Percentiles rank a stretch among this genome's conserved stretches.
phyloP scores from a whole-genome alignment of 306 rosid species.

The Casuarina equisetifolia region DNA sequence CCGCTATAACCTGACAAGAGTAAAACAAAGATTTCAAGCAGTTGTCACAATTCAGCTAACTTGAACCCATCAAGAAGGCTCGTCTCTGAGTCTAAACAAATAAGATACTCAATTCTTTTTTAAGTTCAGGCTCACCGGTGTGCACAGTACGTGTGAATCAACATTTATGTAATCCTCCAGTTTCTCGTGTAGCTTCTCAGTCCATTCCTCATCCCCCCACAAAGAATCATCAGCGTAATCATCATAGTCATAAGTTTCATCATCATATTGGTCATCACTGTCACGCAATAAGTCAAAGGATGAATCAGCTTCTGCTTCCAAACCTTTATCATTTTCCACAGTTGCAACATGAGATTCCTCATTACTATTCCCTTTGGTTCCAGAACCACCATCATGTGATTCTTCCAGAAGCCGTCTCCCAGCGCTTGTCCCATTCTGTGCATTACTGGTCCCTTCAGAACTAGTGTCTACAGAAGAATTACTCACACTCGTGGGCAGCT shows the following conservation, averaged over 20 bases:
- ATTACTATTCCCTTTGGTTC: slow-evolving; percentile 41
- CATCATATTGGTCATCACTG: slow-evolving; percentile 82
- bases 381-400: slow-evolving; percentile 49
- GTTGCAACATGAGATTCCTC: slow-evolving; percentile 62
- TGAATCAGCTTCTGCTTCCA: slow-evolving; percentile 87
- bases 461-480: slow-evolving; percentile 48
- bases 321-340: slow-evolving; percentile 67
- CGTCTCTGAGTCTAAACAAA: background rate
- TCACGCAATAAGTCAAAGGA: slow-evolving; percentile 85
- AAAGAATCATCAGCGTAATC: slow-evolving; percentile 81
- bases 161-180: slow-evolving; percentile 78
- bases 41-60: slow-evolving; percentile 6
- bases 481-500: slow-evolving; percentile 40
- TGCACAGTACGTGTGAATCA: slow-evolving; percentile 84
- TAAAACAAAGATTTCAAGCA: slow-evolving; percentile 13
- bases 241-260: slow-evolving; percentile 86
- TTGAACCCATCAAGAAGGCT: background rate
- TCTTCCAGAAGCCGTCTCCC: slow-evolving; percentile 82
- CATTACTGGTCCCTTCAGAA: slow-evolving; percentile 40
- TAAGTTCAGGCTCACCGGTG: slow-evolving; percentile 73
- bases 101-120: background rate
- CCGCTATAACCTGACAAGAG: slow-evolving; percentile 83
- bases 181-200: slow-evolving; percentile 68
- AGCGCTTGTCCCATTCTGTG: slow-evolving; percentile 48
- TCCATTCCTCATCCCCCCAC: slow-evolving; percentile 99